Base-by-base conservation (phyloP, 306 rosid species). In the Sicyos baderoa region DNA sequence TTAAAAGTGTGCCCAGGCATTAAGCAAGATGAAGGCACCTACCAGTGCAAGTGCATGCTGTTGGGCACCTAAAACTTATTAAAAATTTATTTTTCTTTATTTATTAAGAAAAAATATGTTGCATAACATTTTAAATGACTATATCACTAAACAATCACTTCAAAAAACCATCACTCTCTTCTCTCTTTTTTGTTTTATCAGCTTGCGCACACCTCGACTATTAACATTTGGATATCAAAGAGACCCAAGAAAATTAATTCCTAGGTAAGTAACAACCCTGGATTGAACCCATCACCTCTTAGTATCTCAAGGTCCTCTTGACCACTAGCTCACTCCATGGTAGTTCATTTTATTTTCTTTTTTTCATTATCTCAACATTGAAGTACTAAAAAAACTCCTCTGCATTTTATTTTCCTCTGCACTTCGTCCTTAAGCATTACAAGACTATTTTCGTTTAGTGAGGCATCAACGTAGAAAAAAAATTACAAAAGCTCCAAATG, bases 1-100 rank as follows among this genome's bases (percentile, higher is more conserved):
- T 62, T 35, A 18, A 40, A 62, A 9, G 48, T 3, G 68, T n/a
- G 23, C 23, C 19, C 2, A 15, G 11, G 4, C n/a, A n/a, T 1
- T 9, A 10, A 1, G 68, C 23, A 37, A 35, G 49, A 61, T 17
- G 49, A 61, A 32, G 48, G 23, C 67, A 61, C 48, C 22, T 16
- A 22, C 42, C 42, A 58, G 64, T 21, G 59, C 60, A 55, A 15
- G 44, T 58, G 40, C 18, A 6, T 58, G 64, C 64, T 25, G 64
- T 58, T 59, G 13, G 16, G 47, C 4, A 37, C 27, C 50, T 17
- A 27, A 3, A 18, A 37, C 49, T 42, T 17, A 1, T 4, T 61
- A 17, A 35, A 9, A n/a, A 0, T 10, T 35, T 61, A 4, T n/a
- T 35, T 35, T 58, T 29, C n/a, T 27, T 14, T 2, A 16, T 32